Evolutionary conservation across 1,284 basidiomycete species (phyloP).

Genomic region (Ganoderma meredithae): DNA sequence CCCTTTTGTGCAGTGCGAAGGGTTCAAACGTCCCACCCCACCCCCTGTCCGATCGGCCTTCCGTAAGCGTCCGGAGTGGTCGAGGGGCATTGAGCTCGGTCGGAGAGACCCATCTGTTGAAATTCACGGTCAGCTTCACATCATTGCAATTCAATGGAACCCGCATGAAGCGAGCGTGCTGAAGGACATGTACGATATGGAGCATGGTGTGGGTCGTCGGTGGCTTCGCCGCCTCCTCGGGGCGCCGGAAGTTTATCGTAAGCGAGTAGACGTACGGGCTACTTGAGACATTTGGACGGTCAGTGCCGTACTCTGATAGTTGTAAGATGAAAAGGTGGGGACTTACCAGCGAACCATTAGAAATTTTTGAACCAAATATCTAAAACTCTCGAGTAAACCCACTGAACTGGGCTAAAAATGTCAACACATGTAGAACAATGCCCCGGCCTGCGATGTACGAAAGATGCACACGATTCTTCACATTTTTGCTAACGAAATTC

Average conservation of each 20-base stretch:
- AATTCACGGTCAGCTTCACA: neutral
- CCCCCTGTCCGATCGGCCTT: neutral
- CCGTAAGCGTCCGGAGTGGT: neutral
- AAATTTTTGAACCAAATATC: too few relatives aligned
- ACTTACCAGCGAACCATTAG: neutral
- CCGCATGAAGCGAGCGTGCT: neutral
- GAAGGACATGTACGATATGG: neutral
- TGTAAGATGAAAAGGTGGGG: neutral
- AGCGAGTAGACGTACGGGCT: neutral
- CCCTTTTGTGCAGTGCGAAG: too few relatives aligned
- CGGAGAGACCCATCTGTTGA: neutral
- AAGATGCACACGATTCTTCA: constrained; percentile 7
- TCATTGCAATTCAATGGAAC: neutral
- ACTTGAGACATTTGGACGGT: too few relatives aligned
- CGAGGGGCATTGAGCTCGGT: neutral
- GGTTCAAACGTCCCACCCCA: too few relatives aligned
- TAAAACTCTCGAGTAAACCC: too few relatives aligned
- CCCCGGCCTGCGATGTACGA: neutral
- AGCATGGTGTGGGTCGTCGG: neutral
- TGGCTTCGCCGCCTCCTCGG: neutral
- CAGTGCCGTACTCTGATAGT: neutral
- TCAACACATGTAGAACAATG: neutral
- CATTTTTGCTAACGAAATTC: constrained; percentile 6
- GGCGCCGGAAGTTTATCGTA: neutral
- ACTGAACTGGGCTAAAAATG: too few relatives aligned